A percentile compares a stretch with the other conserved stretches of the same genome.
phyloP scores from a whole-genome alignment of 1,139 yeast species.

The Diutina scorzettiae region DNA sequence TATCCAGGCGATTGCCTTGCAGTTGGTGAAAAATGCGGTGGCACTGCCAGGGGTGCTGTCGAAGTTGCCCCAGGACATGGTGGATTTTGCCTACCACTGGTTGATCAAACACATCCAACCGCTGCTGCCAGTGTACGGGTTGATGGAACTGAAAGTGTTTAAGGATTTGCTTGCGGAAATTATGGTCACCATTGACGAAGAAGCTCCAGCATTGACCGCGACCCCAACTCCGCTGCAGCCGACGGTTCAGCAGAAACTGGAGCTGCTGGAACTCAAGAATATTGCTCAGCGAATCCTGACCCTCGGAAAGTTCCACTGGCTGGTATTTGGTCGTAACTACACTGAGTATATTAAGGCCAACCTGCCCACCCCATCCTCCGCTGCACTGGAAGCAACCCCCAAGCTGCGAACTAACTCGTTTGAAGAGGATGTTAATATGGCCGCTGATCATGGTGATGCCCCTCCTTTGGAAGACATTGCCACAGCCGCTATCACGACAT shows the following conservation, averaged over 20 bases:
- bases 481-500: constrained; percentile 1
- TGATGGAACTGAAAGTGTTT: constrained; percentile 61
- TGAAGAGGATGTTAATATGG: background rate
- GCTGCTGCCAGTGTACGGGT: constrained; percentile 61
- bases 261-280: constrained; percentile 31
- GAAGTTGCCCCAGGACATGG: constrained; percentile 26
- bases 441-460: background rate
- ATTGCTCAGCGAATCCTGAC: constrained; percentile 44
- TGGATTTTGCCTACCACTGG: constrained; percentile 72
- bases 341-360: constrained; percentile 6
- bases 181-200: constrained; percentile 9
- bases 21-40: constrained; percentile 40
- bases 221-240: constrained; percentile 7
- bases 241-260: constrained; percentile 9
- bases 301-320: constrained; percentile 60
- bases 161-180: constrained; percentile 32
- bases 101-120: constrained; percentile 79
- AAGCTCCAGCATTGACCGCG: constrained; percentile 7
- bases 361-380: background rate
- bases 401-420: constrained; percentile 1
- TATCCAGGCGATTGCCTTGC: constrained; percentile 60
- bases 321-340: constrained; percentile 52
- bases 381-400: background rate
- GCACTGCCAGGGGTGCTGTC: constrained; percentile 10
- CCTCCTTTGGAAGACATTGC: constrained; percentile 1